Conservation (phyloP, 257 asterid species). For the Solanum rostratum region DNA sequence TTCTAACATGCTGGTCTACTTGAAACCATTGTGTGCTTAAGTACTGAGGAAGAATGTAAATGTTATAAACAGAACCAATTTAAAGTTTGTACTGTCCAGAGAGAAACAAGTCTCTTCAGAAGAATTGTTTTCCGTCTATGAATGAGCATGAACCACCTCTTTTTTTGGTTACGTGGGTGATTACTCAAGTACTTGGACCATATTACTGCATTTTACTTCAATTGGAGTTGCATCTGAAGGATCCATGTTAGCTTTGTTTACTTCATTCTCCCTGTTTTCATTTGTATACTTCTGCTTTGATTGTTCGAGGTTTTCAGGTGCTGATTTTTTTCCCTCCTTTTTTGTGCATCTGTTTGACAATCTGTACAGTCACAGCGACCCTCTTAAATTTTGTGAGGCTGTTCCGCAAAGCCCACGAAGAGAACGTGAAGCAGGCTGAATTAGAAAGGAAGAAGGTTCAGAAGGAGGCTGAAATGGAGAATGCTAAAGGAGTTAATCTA, state of each 20-base stretch:
- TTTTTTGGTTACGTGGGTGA: neutral
- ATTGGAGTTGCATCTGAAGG: neutral
- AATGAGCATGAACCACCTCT: neutral
- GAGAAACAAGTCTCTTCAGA: neutral
- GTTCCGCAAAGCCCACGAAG: conserved; percentile 91
- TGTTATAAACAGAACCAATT: neutral
- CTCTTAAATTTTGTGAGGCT: conserved; percentile 85
- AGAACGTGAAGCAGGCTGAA: conserved; percentile 87
- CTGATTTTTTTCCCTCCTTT: neutral
- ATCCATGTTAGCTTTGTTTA: neutral
- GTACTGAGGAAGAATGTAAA: neutral
- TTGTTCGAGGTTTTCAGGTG: neutral
- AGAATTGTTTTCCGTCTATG: neutral
- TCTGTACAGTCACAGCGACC: conserved; percentile 70
- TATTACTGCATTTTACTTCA: neutral
- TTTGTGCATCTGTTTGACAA: conserved; percentile 2
- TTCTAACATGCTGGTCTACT: neutral
- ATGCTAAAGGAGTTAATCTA: conserved; percentile 42
- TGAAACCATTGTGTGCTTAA: neutral
- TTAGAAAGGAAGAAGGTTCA: conserved; percentile 93
- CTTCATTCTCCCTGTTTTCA: neutral
- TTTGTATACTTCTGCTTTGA: neutral
- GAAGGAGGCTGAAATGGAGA: conserved; percentile 81
- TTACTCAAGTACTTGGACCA: neutral
- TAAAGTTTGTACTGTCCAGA: neutral